Evolutionary conservation across 345 rosid species (phyloP).

Genomic region (Schrenkiella parvula): DNA sequence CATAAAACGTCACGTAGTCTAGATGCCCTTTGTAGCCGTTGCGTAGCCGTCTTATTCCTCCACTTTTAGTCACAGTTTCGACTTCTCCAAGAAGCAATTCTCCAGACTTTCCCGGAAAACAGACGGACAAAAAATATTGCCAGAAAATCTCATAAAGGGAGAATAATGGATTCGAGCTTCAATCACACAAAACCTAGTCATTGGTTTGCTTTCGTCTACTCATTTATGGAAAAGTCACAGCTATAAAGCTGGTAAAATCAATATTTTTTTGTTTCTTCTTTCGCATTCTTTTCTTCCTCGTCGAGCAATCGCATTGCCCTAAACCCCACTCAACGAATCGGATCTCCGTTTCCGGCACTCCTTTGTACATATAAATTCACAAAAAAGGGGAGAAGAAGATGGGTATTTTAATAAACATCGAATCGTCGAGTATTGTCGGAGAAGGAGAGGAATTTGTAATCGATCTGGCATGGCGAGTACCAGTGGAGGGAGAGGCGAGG

Average conservation of each 20-base stretch:
- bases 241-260: slow-evolving; percentile 4
- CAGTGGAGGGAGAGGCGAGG: slow-evolving; percentile 55
- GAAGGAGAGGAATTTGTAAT: slow-evolving; percentile 5
- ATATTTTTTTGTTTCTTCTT: neutral
- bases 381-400: slow-evolving; percentile 3
- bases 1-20: slow-evolving; percentile 17
- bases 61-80: neutral
- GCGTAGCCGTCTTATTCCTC: neutral
- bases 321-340: slow-evolving; percentile 63
- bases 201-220: slow-evolving; percentile 18
- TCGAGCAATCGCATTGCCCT: slow-evolving; percentile 54
- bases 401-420: slow-evolving; percentile 8
- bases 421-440: slow-evolving; percentile 6
- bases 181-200: neutral
- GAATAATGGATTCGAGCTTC: slow-evolving; percentile 3
- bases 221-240: neutral
- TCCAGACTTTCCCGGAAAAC: slow-evolving; percentile 3
- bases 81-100: slow-evolving; percentile 5
- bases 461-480: slow-evolving; percentile 61
- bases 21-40: neutral
- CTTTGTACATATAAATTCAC: slow-evolving; percentile 3
- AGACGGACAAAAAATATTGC: neutral
- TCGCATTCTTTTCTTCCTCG: slow-evolving; percentile 55
- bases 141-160: slow-evolving; percentile 2
- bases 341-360: neutral